Evolutionary conservation across 805 yeast genomes (phyloP).

Genomic region (Kuraishia hungarica): DNA sequence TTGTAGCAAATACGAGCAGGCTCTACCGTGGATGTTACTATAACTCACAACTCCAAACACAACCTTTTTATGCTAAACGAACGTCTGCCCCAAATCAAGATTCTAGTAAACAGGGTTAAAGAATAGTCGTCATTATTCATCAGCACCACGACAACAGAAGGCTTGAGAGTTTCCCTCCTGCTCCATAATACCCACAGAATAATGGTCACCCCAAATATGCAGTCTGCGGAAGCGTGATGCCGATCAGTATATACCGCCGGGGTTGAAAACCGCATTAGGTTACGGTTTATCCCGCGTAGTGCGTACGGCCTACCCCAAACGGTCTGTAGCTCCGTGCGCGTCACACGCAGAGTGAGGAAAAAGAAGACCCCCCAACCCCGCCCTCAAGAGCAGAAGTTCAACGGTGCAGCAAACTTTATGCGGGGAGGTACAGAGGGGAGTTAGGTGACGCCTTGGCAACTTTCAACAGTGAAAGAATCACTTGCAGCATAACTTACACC

Average conservation of each 20-base stretch:
- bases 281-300: neutral
- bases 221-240: neutral
- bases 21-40: no score
- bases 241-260: neutral
- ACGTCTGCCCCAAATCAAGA: no score
- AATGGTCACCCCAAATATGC: neutral
- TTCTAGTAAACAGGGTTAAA: no score
- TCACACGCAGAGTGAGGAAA: neutral
- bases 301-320: neutral
- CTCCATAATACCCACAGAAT: neutral
- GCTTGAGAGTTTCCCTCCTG: neutral
- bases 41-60: no score
- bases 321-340: neutral
- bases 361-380: neutral
- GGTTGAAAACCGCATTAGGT: neutral
- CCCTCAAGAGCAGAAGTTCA: neutral
- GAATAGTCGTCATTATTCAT: no score
- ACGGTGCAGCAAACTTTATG: neutral
- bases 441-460: neutral
- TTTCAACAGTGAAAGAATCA: neutral
- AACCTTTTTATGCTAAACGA: no score
- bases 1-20: no score
- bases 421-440: neutral
- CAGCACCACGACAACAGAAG: neutral
- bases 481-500: no score